These are phyloP conservation scores for Sisymbrium altissimum DNA, from an alignment of 345 rosid species.

Conservation along the genomic window DNA sequence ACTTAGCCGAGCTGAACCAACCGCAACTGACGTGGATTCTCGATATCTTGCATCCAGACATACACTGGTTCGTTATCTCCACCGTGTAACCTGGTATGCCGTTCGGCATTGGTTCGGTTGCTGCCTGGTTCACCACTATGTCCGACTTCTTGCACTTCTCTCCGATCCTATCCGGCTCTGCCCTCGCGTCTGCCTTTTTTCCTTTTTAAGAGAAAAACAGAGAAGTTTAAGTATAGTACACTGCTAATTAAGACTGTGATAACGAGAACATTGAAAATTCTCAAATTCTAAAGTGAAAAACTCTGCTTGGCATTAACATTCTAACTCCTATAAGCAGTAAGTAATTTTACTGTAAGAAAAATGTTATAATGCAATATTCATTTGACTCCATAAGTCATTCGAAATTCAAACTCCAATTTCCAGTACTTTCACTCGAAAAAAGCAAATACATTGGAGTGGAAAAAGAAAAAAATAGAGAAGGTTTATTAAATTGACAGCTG, in stretches of 20 bases:
- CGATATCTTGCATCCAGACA: constrained; percentile 65
- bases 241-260: neutral
- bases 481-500: neutral
- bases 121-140: constrained; percentile 66
- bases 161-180: constrained; percentile 54
- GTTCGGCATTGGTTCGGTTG: constrained; percentile 56
- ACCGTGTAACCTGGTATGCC: constrained; percentile 85
- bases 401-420: neutral
- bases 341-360: too few species aligned
- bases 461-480: neutral
- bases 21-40: constrained; percentile 73
- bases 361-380: too few species aligned
- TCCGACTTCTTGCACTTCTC: constrained; percentile 60
- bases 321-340: too few species aligned
- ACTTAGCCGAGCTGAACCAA: constrained; percentile 83
- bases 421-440: neutral
- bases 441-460: too few species aligned
- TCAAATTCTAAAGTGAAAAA: neutral
- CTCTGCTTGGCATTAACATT: neutral
- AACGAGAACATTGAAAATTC: neutral
- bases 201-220: neutral
- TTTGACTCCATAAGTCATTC: too few species aligned
- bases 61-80: constrained; percentile 64
- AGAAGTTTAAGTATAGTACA: neutral
- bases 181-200: neutral